Conservation (phyloP, 257 asterid species). For the Rhazya stricta region DNA sequence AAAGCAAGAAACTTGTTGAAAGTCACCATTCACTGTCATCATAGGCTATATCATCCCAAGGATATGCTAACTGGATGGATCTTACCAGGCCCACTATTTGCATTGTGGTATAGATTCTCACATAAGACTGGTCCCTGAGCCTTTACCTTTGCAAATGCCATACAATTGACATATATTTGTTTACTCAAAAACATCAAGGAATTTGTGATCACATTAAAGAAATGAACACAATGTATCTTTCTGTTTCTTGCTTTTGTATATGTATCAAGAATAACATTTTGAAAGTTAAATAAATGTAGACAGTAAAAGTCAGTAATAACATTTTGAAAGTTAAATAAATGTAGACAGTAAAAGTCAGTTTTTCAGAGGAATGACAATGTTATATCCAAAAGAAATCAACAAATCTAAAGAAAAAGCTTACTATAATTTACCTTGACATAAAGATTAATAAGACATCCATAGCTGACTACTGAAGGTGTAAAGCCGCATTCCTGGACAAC, state of each 20-base stretch:
- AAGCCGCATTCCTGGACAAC: constrained; percentile 78
- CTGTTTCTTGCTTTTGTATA: not conserved
- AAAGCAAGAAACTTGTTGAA: not conserved
- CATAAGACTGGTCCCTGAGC: not conserved
- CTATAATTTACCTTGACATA: constrained; percentile 63
- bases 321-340: not conserved
- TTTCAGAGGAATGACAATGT: not conserved
- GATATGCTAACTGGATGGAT: not conserved
- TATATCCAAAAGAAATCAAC: not conserved
- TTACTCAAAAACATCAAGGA: not conserved
- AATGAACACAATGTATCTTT: not conserved
- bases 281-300: not conserved
- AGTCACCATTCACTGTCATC: not conserved
- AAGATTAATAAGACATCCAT: constrained; percentile 91
- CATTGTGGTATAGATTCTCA: not conserved
- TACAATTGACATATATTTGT: not conserved
- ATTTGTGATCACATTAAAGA: not conserved
- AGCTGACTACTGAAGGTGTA: constrained; percentile 75
- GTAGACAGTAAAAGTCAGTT: not conserved
- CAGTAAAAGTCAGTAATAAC: not conserved
- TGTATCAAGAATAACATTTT: not conserved
- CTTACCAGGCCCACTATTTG: not conserved
- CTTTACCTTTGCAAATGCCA: not conserved
- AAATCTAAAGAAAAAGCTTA: constrained; percentile 3
- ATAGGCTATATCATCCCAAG: not conserved